Percentiles rank a stretch among this genome's conserved stretches.
These are phyloP conservation scores for Apiospora pterosperma DNA, from an alignment of 2,329 filamentous ascomycete species.

Conservation along the genomic window DNA sequence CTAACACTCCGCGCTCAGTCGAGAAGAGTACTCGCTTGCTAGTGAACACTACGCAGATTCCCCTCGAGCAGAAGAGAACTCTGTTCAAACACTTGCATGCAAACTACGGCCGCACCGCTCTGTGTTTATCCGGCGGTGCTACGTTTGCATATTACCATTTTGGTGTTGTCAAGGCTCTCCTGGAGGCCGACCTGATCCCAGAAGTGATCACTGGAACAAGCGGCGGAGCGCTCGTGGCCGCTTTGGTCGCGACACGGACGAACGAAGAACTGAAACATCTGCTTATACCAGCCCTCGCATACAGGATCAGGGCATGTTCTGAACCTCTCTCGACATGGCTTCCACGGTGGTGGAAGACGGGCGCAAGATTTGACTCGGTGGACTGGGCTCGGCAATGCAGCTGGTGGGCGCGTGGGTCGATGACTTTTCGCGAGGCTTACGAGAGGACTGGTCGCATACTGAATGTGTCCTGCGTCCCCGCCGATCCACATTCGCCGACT, in stretches of 20 bases:
- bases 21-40: slow-evolving; percentile 66
- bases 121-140: slow-evolving; percentile 90
- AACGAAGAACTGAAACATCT: slow-evolving; percentile 85
- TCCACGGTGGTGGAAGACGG: slow-evolving; percentile 84
- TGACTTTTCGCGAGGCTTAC: slow-evolving; percentile 94
- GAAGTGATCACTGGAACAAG: slow-evolving; percentile 97
- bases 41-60: slow-evolving; percentile 62
- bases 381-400: slow-evolving; percentile 83
- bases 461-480: slow-evolving; percentile 93
- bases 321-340: slow-evolving; percentile 76
- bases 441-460: slow-evolving; percentile 89
- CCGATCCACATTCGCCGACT: slow-evolving; percentile 87
- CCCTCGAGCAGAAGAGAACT: slow-evolving; percentile 68
- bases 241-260: slow-evolving; percentile 81
- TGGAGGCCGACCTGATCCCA: slow-evolving; percentile 82
- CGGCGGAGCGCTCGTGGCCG: slow-evolving; percentile 86
- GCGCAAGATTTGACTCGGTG: slow-evolving; percentile 88
- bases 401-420: slow-evolving; percentile 89
- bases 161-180: slow-evolving; percentile 82
- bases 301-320: slow-evolving; percentile 79
- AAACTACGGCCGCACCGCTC: slow-evolving; percentile 87
- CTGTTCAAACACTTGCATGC: slow-evolving; percentile 86
- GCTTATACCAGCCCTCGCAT: slow-evolving; percentile 81
- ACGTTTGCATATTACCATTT: slow-evolving; percentile 97
- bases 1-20: slow-evolving; percentile 38